Evolutionary conservation across 1,284 basidiomycete species (phyloP).

Genomic region (Ustilago bromivora): DNA sequence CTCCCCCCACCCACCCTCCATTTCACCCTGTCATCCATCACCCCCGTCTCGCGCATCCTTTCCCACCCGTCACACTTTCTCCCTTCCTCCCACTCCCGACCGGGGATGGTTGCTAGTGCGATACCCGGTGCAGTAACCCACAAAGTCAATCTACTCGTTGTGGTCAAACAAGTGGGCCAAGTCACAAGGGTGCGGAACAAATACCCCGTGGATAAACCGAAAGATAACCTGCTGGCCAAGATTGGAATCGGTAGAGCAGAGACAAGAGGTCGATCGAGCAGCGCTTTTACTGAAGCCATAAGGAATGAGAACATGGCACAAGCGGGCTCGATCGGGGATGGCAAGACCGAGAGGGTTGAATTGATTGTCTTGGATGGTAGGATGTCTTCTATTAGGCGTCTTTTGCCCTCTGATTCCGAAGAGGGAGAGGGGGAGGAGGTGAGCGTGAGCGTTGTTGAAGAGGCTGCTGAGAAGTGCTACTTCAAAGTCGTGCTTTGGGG

Average conservation of each 20-base stretch:
- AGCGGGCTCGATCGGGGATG: not conserved
- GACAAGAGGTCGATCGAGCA: not conserved
- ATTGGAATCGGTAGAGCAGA: conserved; percentile 4
- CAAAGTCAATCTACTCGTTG: conserved; percentile 32
- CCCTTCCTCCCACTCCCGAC: not conserved
- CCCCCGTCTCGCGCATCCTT: conserved; percentile 27
- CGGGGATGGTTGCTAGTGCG: not conserved
- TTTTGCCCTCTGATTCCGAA: not conserved
- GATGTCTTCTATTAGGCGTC: conserved; percentile 6
- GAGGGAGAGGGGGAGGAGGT: not conserved
- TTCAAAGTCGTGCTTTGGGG: conserved; percentile 39
- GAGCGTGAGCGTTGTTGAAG: not conserved
- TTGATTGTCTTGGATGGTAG: conserved; percentile 37
- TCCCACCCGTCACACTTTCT: conserved; percentile 23
- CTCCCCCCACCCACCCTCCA: conserved; percentile 38
- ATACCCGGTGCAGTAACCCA: not conserved
- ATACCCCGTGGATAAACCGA: conserved; percentile 5
- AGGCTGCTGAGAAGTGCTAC: conserved; percentile 13
- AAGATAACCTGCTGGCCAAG: no score
- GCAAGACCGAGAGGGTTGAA: conserved; percentile 14
- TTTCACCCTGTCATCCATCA: conserved; percentile 22
- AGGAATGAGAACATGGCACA: not conserved
- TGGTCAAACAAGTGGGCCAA: conserved; percentile 31
- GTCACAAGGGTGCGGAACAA: conserved; percentile 7
- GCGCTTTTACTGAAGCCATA: conserved; percentile 6